phyloP scores from a whole-genome alignment of 176 grass and related monocot genomes.

The Bothriochloa decipiens region DNA sequence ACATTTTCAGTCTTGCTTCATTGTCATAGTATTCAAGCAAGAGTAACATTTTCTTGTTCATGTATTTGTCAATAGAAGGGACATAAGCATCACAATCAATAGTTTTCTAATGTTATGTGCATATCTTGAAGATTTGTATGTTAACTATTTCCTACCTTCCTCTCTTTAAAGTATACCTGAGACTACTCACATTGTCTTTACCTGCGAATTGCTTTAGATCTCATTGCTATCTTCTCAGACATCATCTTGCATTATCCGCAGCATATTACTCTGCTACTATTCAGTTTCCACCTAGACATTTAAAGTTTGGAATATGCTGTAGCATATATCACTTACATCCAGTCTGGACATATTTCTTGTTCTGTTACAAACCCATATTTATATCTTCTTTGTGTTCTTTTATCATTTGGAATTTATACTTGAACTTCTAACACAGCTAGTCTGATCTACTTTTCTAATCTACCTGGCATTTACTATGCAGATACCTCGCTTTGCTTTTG shows the following conservation, averaged over 20 bases:
- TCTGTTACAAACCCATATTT: neutral
- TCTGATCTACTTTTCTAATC: slow-evolving; percentile 11
- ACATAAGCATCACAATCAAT: slow-evolving; percentile 21
- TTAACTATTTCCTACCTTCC: neutral
- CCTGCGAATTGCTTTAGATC: slow-evolving; percentile 1
- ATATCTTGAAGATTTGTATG: neutral
- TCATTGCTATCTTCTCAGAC: slow-evolving; percentile 8
- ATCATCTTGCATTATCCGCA: neutral
- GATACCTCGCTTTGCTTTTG: slow-evolving; percentile 99
- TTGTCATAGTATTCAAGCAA: slow-evolving; percentile 10
- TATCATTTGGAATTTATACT: neutral
- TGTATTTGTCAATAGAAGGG: slow-evolving; percentile 7
- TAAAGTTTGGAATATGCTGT: slow-evolving; percentile 20
- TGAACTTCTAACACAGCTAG: slow-evolving; percentile 18
- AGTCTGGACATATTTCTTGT: slow-evolving; percentile 8
- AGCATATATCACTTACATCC: neutral
- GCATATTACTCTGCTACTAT: slow-evolving; percentile 14
- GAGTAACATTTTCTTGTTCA: slow-evolving; percentile 14
- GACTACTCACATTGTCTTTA: neutral
- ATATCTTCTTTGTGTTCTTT: neutral
- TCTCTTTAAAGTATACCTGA: neutral
- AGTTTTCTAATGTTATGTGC: neutral
- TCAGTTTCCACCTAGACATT: neutral
- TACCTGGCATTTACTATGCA: slow-evolving; percentile 52
- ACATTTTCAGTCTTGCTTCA: neutral